Percentiles rank a stretch among this genome's conserved stretches.
These are phyloP conservation scores for Dactylellina cionopaga DNA, from an alignment of 2,329 filamentous ascomycete genomes.

Conservation along the genomic window DNA sequence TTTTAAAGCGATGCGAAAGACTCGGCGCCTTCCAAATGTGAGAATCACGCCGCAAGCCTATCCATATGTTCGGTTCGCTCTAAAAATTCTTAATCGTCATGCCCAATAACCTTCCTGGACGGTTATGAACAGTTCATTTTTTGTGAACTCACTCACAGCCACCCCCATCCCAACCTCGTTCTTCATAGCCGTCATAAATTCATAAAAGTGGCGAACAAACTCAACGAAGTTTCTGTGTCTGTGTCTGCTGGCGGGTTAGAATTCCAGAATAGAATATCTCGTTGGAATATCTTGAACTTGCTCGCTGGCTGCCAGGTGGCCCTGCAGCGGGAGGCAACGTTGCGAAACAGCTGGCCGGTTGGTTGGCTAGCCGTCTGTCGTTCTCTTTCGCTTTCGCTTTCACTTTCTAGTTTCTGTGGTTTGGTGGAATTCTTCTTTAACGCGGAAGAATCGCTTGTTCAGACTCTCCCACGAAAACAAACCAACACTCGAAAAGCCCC, in stretches of 20 bases:
- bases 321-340: constrained; percentile 34
- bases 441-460: constrained; percentile 25
- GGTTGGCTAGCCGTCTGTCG: not conserved
- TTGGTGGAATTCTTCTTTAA: not conserved
- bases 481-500: constrained; percentile 35
- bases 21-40: constrained; percentile 27
- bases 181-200: no score
- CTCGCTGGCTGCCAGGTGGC: constrained; percentile 47
- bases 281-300: no score
- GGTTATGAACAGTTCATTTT: no score
- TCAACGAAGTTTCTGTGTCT: no score
- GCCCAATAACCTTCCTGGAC: no score
- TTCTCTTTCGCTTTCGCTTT: not conserved
- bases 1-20: constrained; percentile 16
- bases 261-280: no score
- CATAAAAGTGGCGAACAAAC: no score
- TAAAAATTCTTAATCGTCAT: constrained; percentile 22
- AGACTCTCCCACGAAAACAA: constrained; percentile 31
- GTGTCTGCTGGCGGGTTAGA: no score
- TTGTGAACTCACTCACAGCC: constrained; percentile 19
- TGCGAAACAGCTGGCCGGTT: constrained; percentile 32
- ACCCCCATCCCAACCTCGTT: not conserved
- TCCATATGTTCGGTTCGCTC: constrained; percentile 15
- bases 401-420: no score
- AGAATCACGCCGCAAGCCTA: constrained; percentile 37